Conservation (phyloP, 805 yeast genomes). For the Wickerhamiella azyma region DNA sequence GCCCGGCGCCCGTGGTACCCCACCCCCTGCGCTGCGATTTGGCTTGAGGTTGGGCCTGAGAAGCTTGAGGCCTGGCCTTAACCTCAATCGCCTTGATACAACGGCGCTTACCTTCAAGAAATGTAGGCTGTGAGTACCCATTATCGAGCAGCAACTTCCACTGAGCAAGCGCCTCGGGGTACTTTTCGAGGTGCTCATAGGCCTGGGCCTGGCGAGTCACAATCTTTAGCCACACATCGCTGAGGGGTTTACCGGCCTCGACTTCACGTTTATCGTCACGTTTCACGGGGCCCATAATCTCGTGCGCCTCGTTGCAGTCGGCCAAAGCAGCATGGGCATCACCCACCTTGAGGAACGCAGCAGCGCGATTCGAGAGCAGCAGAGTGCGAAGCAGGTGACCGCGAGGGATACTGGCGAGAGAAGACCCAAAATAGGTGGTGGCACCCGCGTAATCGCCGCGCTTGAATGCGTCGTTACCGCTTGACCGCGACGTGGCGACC, state of each 20-base stretch:
- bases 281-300: slow-evolving; percentile 25
- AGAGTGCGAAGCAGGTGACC: slow-evolving; percentile 54
- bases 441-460: slow-evolving; percentile 76
- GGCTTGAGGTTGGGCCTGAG: not conserved
- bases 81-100: slow-evolving; percentile 43
- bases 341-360: slow-evolving; percentile 55
- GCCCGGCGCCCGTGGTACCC: slow-evolving; percentile 17
- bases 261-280: slow-evolving; percentile 27
- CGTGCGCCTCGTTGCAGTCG: slow-evolving; percentile 37
- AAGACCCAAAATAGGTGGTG: slow-evolving; percentile 40
- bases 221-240: slow-evolving; percentile 63
- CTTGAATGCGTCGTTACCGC: slow-evolving; percentile 51
- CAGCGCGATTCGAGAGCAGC: slow-evolving; percentile 62
- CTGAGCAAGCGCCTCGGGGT: slow-evolving; percentile 42
- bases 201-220: slow-evolving; percentile 67
- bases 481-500: slow-evolving; percentile 22
- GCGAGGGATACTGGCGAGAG: slow-evolving; percentile 44
- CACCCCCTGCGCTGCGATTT: slow-evolving; percentile 16
- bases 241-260: slow-evolving; percentile 41
- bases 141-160: slow-evolving; percentile 52
- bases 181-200: slow-evolving; percentile 64
- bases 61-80: slow-evolving; percentile 7
- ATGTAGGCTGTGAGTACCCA: slow-evolving; percentile 49
- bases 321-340: slow-evolving; percentile 41
- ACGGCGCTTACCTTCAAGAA: slow-evolving; percentile 72